These are phyloP conservation scores for Phaffia rhodozyma DNA, from an alignment of 1,284 basidiomycete species.

Conservation along the genomic window DNA sequence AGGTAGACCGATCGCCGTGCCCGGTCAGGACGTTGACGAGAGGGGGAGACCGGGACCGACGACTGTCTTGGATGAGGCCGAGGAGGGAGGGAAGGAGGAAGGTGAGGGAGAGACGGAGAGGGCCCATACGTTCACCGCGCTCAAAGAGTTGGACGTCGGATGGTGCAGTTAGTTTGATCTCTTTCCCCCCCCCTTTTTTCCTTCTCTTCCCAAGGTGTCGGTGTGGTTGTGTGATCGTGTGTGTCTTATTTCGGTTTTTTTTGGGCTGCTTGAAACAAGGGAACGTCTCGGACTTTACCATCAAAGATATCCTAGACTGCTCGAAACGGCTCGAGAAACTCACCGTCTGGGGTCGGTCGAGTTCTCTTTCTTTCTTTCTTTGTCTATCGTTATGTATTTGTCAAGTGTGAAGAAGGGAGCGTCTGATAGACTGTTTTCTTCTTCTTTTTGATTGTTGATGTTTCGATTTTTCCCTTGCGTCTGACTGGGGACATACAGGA, in stretches of 20 bases:
- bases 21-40: too few species aligned
- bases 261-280: too few species aligned
- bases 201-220: background rate
- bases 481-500: too few species aligned
- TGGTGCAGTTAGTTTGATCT: constrained; percentile 47
- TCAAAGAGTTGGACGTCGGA: constrained; percentile 64
- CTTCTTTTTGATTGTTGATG: background rate
- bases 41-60: too few species aligned
- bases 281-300: constrained; percentile 65
- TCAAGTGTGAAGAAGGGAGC: too few species aligned
- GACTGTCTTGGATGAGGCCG: too few species aligned
- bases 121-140: constrained; percentile 36
- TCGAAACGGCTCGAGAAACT: constrained; percentile 30
- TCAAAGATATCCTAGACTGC: constrained; percentile 56
- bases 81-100: too few species aligned
- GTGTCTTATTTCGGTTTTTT: background rate
- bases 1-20: too few species aligned
- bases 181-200: background rate
- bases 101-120: constrained; percentile 48
- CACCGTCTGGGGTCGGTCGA: constrained; percentile 32
- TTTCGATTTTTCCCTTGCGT: background rate
- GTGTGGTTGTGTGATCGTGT: background rate
- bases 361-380: background rate
- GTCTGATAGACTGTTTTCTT: background rate
- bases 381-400: too few species aligned